phyloP scores from a whole-genome alignment of 1,284 basidiomycete species.

The Megacollybia platyphylla region DNA sequence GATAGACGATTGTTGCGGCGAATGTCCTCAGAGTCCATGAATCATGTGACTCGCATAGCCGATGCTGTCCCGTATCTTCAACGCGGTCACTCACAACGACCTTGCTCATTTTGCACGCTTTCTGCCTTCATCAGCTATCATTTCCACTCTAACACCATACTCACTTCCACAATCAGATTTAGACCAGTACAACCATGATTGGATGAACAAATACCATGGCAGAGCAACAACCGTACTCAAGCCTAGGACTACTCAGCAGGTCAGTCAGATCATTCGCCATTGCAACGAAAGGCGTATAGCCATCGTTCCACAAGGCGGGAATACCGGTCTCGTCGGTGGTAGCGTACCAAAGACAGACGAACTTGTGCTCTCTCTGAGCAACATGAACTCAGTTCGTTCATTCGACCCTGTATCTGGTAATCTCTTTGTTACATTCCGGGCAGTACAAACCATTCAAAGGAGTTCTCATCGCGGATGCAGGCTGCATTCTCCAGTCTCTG shows the following conservation, averaged over 20 bases:
- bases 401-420: constrained; percentile 88
- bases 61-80: constrained; percentile 13
- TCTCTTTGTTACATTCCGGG: constrained; percentile 7
- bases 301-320: constrained; percentile 95
- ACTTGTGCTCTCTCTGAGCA: constrained; percentile 74
- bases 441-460: constrained; percentile 23
- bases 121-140: constrained; percentile 44
- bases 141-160: constrained; percentile 48
- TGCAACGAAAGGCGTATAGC: constrained; percentile 73
- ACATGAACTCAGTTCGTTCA: constrained; percentile 77
- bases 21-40: too few species aligned
- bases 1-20: constrained; percentile 52
- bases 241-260: constrained; percentile 81
- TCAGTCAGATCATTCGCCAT: constrained; percentile 78
- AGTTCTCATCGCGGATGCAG: constrained; percentile 74
- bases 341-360: constrained; percentile 88
- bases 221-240: constrained; percentile 77
- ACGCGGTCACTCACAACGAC: constrained; percentile 40
- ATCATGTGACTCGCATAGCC: not conserved
- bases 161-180: constrained; percentile 54
- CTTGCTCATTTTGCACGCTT: constrained; percentile 50
- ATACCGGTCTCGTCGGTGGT: constrained; percentile 97
- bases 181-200: constrained; percentile 80
- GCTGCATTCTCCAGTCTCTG: constrained; percentile 88
- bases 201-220: constrained; percentile 96